These are phyloP conservation scores for Tolypocladium tundrense DNA, from an alignment of 2,329 filamentous ascomycete genomes.

Conservation along the genomic window DNA sequence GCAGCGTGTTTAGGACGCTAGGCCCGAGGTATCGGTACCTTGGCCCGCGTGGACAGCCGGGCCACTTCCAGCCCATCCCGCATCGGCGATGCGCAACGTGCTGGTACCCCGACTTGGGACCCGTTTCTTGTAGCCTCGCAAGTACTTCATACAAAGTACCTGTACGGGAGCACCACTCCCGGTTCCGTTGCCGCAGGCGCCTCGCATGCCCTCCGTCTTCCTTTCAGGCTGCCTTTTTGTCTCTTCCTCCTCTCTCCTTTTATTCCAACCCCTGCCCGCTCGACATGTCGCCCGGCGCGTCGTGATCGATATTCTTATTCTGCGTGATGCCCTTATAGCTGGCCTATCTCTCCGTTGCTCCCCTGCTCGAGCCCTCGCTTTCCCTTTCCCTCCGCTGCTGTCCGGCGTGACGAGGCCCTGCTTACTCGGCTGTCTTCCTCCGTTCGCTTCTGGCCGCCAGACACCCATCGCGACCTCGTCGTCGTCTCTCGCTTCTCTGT, in stretches of 20 bases:
- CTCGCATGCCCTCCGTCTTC: background rate
- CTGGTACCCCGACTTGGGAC: background rate
- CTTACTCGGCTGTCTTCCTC: background rate
- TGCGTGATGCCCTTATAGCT: conserved; percentile 19
- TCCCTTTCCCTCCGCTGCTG: background rate
- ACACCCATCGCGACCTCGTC: background rate
- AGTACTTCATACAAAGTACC: background rate
- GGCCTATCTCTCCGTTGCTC: conserved; percentile 10
- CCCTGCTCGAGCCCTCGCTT: background rate
- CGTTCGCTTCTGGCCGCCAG: background rate
- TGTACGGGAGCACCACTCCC: background rate
- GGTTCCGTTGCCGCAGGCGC: background rate
- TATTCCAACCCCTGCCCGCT: background rate
- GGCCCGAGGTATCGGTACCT: background rate
- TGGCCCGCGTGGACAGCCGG: background rate
- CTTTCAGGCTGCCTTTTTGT: background rate
- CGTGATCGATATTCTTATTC: conserved; percentile 7
- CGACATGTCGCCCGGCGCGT: conserved; percentile 15
- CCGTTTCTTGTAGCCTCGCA: background rate
- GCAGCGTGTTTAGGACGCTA: background rate
- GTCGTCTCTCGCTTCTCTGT: background rate
- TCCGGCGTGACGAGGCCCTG: background rate
- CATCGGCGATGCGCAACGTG: background rate
- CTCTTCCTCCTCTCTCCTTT: background rate
- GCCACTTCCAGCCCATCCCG: background rate